Conservation (phyloP, 257 asterid genomes). For the Solanum neorickii region DNA sequence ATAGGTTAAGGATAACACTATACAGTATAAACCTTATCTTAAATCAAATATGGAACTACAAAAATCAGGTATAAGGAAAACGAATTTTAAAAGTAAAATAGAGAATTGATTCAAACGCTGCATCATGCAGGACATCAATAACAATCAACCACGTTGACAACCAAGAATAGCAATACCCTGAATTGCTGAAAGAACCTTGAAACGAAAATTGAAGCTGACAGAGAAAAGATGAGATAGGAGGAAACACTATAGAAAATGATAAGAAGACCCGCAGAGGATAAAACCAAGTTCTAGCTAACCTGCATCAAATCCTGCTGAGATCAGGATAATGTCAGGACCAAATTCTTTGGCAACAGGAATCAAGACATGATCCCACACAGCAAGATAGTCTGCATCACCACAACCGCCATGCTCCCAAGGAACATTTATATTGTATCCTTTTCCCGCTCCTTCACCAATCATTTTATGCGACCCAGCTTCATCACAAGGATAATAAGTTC, state of each 20-base stretch:
- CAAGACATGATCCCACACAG: constrained; percentile 87
- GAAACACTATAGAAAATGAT: background rate
- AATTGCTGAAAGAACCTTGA: background rate
- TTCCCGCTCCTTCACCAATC: constrained; percentile 86
- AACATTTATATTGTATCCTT: constrained; percentile 85
- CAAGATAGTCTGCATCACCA: constrained; percentile 94
- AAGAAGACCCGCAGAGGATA: background rate
- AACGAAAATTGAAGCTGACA: background rate
- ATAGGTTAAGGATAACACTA: background rate
- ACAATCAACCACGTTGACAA: background rate
- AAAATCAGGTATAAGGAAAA: background rate
- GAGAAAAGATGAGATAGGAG: background rate
- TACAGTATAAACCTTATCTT: too few species aligned
- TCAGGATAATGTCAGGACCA: constrained; percentile 63
- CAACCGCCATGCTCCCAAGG: constrained; percentile 83
- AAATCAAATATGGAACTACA: background rate
- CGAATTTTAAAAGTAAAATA: too few species aligned
- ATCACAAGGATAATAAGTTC: constrained; percentile 68
- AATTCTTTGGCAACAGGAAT: constrained; percentile 86
- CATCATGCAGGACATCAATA: background rate
- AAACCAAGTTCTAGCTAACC: constrained; percentile 34
- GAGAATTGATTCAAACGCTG: background rate
- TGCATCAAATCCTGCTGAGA: constrained; percentile 98
- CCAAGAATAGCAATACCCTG: background rate
- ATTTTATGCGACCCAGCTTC: constrained; percentile 67